Evolutionary conservation across 116 monocot genomes (phyloP), one percentile per base, ranked within the genome.

Genomic region (Phalaenopsis hybrid): DNA sequence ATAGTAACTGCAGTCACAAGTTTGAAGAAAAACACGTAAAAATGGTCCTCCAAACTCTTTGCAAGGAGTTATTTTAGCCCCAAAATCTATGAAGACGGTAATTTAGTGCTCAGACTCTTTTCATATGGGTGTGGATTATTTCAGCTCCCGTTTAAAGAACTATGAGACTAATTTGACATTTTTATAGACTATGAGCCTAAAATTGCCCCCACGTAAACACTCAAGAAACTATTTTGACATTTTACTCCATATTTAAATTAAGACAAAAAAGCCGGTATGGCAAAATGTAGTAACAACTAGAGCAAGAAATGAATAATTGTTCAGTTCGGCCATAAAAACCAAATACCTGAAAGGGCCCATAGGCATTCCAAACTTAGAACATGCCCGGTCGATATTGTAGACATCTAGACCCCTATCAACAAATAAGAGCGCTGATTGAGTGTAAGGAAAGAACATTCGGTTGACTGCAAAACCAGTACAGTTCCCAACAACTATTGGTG

Each of bases 301-400:
- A 70, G 9, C 34, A 78, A 34, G 16, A 57, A 58, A 78, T 34
- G 34, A 25, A 55, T 7, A 17, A 78, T 1, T 12, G 6, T 7
- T 44, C 74, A 2, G 2, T 44, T 37, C 6, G 58, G 20, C 41
- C 31, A 82, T 46, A 43, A 68, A 18, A 37, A 44, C n/a, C 51
- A 78, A 49, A 23, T 82, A 91, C 91, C 89, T 89, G 87, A 91
- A 89, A 69, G 91, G 91, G 25, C 91, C 91, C 87, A 91, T 91
- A 51, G 89, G 89, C 91, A 91, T 91, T 72, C 91, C 91, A 87
- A 91, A 91, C 81, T 89, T 89, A 63, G 89, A 87, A 75, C 79
- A 85, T 34, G 87, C 91, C 55, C 75, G 57, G 79, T 91, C 91
- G 7, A 91, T 89, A 63, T 82, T 83, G 52, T 89, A 91, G 44